Evolutionary conservation across 768 basidiomycete genomes (phyloP), one percentile per base, ranked within the genome.

Genomic region (Leucocoprinus sp.): DNA sequence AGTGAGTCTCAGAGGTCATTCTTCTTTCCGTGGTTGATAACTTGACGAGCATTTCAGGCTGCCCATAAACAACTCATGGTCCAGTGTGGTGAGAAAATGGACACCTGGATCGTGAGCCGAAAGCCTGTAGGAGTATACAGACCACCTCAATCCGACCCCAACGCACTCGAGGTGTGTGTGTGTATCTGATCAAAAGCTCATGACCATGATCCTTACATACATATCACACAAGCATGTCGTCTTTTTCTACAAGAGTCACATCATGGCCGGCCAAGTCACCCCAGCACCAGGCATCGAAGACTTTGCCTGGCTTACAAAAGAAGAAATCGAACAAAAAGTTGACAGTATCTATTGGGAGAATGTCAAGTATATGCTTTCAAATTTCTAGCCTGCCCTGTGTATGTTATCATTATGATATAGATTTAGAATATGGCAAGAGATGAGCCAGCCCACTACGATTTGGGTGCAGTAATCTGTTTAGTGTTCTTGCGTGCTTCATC

Each of bases 201-300:
- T n/a, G n/a, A n/a, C n/a, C n/a, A n/a, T n/a, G n/a, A n/a, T n/a
- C n/a, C n/a, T n/a, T n/a, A n/a, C n/a, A n/a, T 7, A n/a, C 18
- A 41, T 19, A 37, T 35, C 36, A 11, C 17, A 19, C 45, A 96
- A n/a, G 93, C 73, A 68, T 43, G 67, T 75, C 33, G 69, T 86
- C 15, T 99, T 98, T 68, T 89, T 96, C 70, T 87, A 87, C 70
- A 96, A 96, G 60, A 89, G 80, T 15, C 93, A 96, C 58, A 88
- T 97, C 43, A 73, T 97, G 57, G 82, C 89, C 2, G 95, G 95
- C 14, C 87, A 93, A 61, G 84, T 82, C 24, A 69, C 67, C 15
- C 46, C 46, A 5, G 79, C 83, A 14, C 60, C 75, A 24, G 59
- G 68, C n/a, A 67, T 85, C 50, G 66, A 69, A 40, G 87, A 88